phyloP scores from a whole-genome alignment of 208 protist genomes.

The Endotrypanum monterogeii region DNA sequence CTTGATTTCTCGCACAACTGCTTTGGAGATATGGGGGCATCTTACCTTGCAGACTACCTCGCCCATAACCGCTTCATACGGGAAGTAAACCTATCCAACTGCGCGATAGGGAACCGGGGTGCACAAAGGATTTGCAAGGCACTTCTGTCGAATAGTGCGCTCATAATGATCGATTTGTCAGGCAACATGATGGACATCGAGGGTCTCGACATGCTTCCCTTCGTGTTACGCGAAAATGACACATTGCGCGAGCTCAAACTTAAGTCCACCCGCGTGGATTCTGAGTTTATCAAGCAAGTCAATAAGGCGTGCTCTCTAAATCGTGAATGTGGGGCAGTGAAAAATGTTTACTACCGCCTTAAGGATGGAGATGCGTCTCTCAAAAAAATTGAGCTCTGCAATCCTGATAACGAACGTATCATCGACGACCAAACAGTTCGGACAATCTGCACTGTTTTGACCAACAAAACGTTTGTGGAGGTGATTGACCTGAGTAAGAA shows the following conservation, averaged over 20 bases:
- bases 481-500: conserved; percentile 65
- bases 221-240: conserved; percentile 75
- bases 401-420: conserved; percentile 28
- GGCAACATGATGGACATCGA: conserved; percentile 68
- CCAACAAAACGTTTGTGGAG: conserved; percentile 40
- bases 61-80: conserved; percentile 55
- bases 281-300: conserved; percentile 41
- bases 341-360: conserved; percentile 65
- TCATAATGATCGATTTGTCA: conserved; percentile 66
- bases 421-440: conserved; percentile 70
- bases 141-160: conserved; percentile 63
- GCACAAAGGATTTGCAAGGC: conserved; percentile 61
- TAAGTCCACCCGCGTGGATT: conserved; percentile 53
- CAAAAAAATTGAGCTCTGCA: conserved; percentile 52
- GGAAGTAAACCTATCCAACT: conserved; percentile 58
- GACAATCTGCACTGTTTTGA: conserved; percentile 61
- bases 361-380: conserved; percentile 53
- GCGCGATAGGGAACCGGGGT: conserved; percentile 81
- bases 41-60: conserved; percentile 71
- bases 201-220: conserved; percentile 46
- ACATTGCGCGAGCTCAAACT: conserved; percentile 44
- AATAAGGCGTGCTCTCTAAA: conserved; percentile 71
- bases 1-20: conserved; percentile 85
- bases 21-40: conserved; percentile 74
- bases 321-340: conserved; percentile 61